These are phyloP conservation scores for Smittium culicis DNA, from an alignment of 371 early-diverging fungal genomes.

Conservation along the genomic window DNA sequence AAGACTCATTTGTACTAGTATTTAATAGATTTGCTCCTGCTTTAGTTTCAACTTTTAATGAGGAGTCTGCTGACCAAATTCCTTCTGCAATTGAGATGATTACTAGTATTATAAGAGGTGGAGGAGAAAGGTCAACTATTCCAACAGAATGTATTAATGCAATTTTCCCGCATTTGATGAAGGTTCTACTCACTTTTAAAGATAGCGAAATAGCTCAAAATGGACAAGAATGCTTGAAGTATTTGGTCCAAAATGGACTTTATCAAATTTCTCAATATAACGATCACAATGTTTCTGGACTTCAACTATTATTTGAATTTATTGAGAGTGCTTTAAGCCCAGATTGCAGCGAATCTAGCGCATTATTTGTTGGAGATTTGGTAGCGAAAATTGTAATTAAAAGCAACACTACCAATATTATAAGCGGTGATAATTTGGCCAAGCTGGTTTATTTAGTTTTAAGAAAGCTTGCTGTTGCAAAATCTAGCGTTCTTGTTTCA, in stretches of 20 bases:
- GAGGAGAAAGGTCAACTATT: constrained; percentile 41
- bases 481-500: constrained; percentile 49
- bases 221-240: constrained; percentile 49
- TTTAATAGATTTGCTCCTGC: constrained; percentile 54
- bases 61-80: constrained; percentile 35
- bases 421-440: constrained; percentile 3
- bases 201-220: constrained; percentile 53
- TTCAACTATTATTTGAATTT: constrained; percentile 63
- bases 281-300: constrained; percentile 39
- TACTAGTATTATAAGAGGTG: constrained; percentile 41
- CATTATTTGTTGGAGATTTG: constrained; percentile 78
- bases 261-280: constrained; percentile 48
- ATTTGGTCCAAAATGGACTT: constrained; percentile 46
- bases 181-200: constrained; percentile 43
- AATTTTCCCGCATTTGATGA: constrained; percentile 71
- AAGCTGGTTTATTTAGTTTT: constrained; percentile 1
- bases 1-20: constrained; percentile 42
- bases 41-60: constrained; percentile 38
- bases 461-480: constrained; percentile 17
- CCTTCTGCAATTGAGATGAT: constrained; percentile 61
- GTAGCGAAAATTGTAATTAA: constrained; percentile 38
- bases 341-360: constrained; percentile 55
- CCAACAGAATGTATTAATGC: constrained; percentile 55
- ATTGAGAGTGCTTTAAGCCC: constrained; percentile 63
- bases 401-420: not conserved